Evolutionary conservation across 371 early-diverging fungal genomes (phyloP).

Genomic region (Gilbertella persicaria): DNA sequence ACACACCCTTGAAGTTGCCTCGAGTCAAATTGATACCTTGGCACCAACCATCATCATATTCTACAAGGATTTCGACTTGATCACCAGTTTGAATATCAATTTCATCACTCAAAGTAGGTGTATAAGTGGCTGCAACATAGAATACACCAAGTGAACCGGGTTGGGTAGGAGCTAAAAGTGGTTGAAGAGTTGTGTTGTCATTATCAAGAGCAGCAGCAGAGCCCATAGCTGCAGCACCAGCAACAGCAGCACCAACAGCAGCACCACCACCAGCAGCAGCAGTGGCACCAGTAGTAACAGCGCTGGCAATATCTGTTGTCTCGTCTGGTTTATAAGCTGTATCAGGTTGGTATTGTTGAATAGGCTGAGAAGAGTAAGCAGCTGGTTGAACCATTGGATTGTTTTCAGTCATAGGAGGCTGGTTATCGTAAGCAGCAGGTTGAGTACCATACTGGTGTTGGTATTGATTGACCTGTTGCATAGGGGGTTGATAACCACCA

Average conservation of each 20-base stretch:
- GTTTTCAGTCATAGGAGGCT: slow-evolving; percentile 1
- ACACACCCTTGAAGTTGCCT: slow-evolving; percentile 61
- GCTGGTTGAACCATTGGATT: background rate
- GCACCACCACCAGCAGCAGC: slow-evolving; percentile 1
- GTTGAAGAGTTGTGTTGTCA: background rate
- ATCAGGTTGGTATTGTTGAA: slow-evolving; percentile 10
- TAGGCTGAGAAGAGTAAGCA: slow-evolving; percentile 4
- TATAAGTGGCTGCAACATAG: slow-evolving; percentile 56
- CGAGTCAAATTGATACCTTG: slow-evolving; percentile 64
- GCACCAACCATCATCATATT: slow-evolving; percentile 77
- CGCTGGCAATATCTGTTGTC: slow-evolving; percentile 6
- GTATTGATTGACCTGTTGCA: slow-evolving; percentile 9
- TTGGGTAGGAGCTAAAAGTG: slow-evolving; percentile 17
- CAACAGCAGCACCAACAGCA: slow-evolving; percentile 5
- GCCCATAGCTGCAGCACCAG: slow-evolving; percentile 16
- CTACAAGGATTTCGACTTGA: slow-evolving; percentile 60
- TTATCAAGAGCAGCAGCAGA: background rate
- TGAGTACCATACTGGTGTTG: slow-evolving; percentile 21
- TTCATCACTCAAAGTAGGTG: slow-evolving; percentile 69
- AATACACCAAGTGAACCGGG: slow-evolving; percentile 55
- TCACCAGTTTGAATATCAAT: slow-evolving; percentile 67
- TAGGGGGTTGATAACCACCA: slow-evolving; percentile 1
- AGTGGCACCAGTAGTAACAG: slow-evolving; percentile 11
- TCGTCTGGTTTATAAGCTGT: background rate
- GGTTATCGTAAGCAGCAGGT: slow-evolving; percentile 9